Percentiles rank a stretch among this genome's conserved stretches.
phyloP scores from a whole-genome alignment of 768 basidiomycete species.

The Lentinula edodes region DNA sequence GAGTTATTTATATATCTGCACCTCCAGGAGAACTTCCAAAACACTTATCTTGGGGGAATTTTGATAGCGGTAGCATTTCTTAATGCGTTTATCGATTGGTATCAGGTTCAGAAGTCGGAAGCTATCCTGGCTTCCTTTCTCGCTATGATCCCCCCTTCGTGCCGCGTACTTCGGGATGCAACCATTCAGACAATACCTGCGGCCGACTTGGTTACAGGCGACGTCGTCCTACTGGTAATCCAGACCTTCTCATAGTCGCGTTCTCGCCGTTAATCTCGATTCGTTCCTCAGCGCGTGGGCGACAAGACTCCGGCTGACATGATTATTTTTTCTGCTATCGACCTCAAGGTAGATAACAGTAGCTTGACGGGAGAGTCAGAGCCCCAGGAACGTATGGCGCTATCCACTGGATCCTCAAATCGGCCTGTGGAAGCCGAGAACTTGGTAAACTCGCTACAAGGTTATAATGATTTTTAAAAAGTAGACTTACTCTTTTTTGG shows the following conservation, averaged over 20 bases:
- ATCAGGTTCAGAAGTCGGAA: constrained; percentile 70
- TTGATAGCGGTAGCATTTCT: constrained; percentile 63
- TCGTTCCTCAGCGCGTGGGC: constrained; percentile 44
- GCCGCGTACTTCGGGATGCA: constrained; percentile 56
- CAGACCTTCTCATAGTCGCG: background rate
- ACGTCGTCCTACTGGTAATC: constrained; percentile 55
- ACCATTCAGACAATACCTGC: constrained; percentile 52
- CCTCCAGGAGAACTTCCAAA: constrained; percentile 49
- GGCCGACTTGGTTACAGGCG: constrained; percentile 59
- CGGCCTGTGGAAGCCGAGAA: constrained; percentile 64
- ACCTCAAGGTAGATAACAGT: constrained; percentile 68
- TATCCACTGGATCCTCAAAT: constrained; percentile 36
- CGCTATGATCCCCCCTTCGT: constrained; percentile 69
- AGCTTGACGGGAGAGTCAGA: constrained; percentile 69
- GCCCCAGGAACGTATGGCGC: constrained; percentile 52
- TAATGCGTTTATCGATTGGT: constrained; percentile 67
- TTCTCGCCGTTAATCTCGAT: background rate
- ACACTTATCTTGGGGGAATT: constrained; percentile 67
- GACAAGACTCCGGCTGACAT: constrained; percentile 72
- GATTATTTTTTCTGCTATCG: constrained; percentile 51
- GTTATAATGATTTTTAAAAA: background rate
- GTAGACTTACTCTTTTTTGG: background rate
- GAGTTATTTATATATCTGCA: too few relatives aligned
- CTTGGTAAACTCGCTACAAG: constrained; percentile 30
- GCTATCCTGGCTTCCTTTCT: constrained; percentile 68